phyloP scores from a whole-genome alignment of 2,329 filamentous ascomycete genomes.

The Sporothrix globosa region DNA sequence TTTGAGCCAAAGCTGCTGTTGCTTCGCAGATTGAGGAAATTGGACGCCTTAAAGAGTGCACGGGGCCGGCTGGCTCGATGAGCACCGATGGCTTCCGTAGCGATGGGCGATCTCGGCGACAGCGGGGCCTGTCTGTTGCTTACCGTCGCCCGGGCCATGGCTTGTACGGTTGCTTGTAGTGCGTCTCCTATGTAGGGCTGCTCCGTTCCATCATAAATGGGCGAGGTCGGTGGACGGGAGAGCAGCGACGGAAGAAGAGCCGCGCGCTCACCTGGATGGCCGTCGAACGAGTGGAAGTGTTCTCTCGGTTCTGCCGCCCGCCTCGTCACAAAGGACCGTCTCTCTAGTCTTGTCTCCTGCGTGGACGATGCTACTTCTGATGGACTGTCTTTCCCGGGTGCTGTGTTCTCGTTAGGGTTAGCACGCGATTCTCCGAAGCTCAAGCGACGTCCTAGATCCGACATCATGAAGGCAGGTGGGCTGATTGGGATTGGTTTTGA shows the following conservation, averaged over 20 bases:
- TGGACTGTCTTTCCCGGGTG: not conserved
- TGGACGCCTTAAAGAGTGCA: conserved; percentile 34
- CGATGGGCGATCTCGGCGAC: not conserved
- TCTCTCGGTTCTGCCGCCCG: not conserved
- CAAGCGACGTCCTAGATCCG: not conserved
- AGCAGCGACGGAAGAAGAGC: not conserved
- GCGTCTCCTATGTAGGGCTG: conserved; percentile 6
- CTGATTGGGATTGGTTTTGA: not conserved
- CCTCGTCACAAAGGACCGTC: not conserved
- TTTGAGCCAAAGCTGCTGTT: not conserved
- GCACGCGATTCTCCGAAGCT: not conserved
- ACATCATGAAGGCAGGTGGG: not conserved
- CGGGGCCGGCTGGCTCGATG: conserved; percentile 21
- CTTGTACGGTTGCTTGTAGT: not conserved
- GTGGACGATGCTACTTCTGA: not conserved
- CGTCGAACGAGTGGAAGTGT: not conserved
- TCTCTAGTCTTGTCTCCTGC: not conserved
- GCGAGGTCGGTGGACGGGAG: not conserved
- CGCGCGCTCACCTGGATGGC: not conserved
- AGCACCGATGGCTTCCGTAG: not conserved
- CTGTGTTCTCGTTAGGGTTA: not conserved
- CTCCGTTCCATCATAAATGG: not conserved
- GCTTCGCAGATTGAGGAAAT: conserved; percentile 37
- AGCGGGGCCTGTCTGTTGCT: not conserved
- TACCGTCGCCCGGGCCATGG: not conserved